phyloP scores from a whole-genome alignment of 169 alveolate genomes.

The Eimeria necatrix region DNA sequence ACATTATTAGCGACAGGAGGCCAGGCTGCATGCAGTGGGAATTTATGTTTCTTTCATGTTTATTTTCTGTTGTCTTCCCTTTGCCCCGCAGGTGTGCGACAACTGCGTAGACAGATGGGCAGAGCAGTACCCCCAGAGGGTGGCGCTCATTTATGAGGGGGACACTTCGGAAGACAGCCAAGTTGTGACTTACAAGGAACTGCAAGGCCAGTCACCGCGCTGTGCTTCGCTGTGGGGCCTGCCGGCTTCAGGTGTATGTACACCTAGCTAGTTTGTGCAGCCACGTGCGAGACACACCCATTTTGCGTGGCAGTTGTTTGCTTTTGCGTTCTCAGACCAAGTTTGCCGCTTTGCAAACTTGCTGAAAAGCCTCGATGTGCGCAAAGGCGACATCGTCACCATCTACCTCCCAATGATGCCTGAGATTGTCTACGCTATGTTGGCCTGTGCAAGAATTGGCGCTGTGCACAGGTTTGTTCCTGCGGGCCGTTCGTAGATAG shows the following conservation, averaged over 20 bases:
- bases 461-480: slow-evolving; percentile 93
- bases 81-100: slow-evolving; percentile 88
- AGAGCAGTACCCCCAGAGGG: slow-evolving; percentile 89
- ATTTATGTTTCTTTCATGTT: background rate
- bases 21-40: no score
- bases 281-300: background rate
- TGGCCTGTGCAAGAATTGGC: slow-evolving; percentile 98
- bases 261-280: background rate
- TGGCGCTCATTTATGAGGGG: slow-evolving; percentile 94
- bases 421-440: slow-evolving; percentile 94
- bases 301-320: background rate
- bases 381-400: slow-evolving; percentile 96
- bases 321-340: slow-evolving; percentile 32
- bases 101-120: slow-evolving; percentile 97
- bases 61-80: background rate
- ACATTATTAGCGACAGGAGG: no score
- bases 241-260: background rate
- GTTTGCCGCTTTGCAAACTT: slow-evolving; percentile 95
- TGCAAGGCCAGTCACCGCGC: slow-evolving; percentile 82
- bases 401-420: slow-evolving; percentile 98
- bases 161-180: slow-evolving; percentile 90
- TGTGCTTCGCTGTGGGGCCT: background rate
- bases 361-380: slow-evolving; percentile 93
- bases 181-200: slow-evolving; percentile 89
- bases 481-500: no score